Base-by-base conservation (phyloP, 306 rosid genomes). In the Alnus rubra region DNA sequence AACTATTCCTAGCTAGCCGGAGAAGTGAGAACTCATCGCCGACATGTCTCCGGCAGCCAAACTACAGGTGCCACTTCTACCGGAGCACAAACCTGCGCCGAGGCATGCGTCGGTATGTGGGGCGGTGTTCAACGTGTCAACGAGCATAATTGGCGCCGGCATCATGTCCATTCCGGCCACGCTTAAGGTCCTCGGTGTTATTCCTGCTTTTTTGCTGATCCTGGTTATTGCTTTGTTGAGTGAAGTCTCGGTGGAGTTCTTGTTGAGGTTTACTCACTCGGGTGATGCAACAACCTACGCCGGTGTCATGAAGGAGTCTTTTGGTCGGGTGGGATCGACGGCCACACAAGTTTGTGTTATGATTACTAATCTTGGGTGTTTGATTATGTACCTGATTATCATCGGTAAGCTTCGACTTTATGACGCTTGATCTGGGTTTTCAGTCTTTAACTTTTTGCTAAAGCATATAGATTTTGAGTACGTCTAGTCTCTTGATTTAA, bases 131-230 rank as follows among this genome's bases (percentile, higher is more conserved):
- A 95, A 95, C 42, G 90, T 95, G 11, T 89, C 98, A 4, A 92
- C 92, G 2, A 95, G 86, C 87, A 90, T 92, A 12, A 78, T 95
- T 9, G 98, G 98, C 9, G 95, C 96, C 9, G 98, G 98, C 45
- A 95, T 95, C 47, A 95, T 92, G 98, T 95, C 98, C 23, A 87
- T 95, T 10, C 98, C 98, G 65, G 93, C 93, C 13, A 88, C 95
- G 18, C 78, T 95, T 3, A 92, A 88, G 83, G 97, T 95, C 71
- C 87, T 95, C 2, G 98, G 98, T 2, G 89, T 91, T 18, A 59
- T 92, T 68, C 98, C 98, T 0, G 93, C 90, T 3, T 48, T 90
- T 16, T 31, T 68, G 19, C 84, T 90, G 51, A 88, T 95, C 64
- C 73, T 88, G n/a, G 74, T 88, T 3, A 81, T 95, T 5, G 98